Conservation (phyloP, 2,329 filamentous ascomycete species). For the Claviceps pazoutovae region DNA sequence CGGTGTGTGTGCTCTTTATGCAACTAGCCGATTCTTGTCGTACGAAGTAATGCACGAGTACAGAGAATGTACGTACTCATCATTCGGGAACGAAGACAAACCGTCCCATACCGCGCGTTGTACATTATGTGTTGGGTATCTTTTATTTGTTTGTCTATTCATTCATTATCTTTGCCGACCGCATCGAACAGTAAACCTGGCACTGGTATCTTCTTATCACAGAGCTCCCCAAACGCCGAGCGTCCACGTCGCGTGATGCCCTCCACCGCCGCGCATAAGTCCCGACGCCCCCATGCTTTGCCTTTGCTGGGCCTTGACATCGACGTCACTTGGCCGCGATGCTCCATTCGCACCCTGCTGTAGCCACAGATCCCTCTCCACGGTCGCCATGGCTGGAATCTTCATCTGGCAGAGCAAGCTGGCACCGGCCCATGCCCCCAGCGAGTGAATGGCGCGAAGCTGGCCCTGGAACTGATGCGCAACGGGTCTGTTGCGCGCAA, state of each 20-base stretch:
- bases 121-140: no score
- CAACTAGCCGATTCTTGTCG: constrained; percentile 4
- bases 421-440: constrained; percentile 63
- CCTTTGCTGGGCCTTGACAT: constrained; percentile 42
- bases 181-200: no score
- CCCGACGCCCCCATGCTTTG: constrained; percentile 50
- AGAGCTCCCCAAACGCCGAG: constrained; percentile 46
- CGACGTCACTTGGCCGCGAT: constrained; percentile 43
- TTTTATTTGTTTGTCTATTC: no score
- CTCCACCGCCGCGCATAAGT: constrained; percentile 23
- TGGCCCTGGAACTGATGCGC: constrained; percentile 38
- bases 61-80: neutral
- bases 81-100: neutral
- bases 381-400: constrained; percentile 51
- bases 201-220: constrained; percentile 12
- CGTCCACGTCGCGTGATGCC: constrained; percentile 41
- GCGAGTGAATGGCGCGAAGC: constrained; percentile 51
- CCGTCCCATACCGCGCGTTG: no score
- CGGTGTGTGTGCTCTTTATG: neutral
- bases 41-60: neutral
- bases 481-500: constrained; percentile 19
- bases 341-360: constrained; percentile 53
- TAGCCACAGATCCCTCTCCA: constrained; percentile 59
- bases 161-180: no score
- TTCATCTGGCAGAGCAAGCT: constrained; percentile 57